Evolutionary conservation across 345 rosid genomes (phyloP), one percentile per base, ranked within the genome.

Genomic region (Jatropha curcas): DNA sequence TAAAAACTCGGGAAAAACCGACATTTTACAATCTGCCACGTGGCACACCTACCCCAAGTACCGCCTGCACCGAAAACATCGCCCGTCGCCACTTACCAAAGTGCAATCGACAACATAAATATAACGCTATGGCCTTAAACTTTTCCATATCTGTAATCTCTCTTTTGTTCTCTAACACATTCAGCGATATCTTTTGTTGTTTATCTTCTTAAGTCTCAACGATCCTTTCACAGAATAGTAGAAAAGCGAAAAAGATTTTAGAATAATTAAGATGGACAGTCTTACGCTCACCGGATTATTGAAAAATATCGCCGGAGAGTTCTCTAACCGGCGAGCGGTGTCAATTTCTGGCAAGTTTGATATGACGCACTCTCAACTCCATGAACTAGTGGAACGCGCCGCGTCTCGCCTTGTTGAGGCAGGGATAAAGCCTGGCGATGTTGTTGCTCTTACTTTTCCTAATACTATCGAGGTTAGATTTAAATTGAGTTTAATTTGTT

Each of bases 401-500:
- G 88, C 90, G 65, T 73, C 85, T 62, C 76, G 81, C 12, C 89
- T 88, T 34, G 81, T 78, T 20, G 75, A 84, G 17, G 76, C 81
- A 1, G 90, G 90, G 2, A 74, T 86, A 60, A 68, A 74, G 4
- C 82, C 89, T 12, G 90, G 88, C 5, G 88, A 88, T 60, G 88
- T 86, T 3, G 90, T 88, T 33, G 92, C 92, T 33, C 85, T 88
- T 35, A 77, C 89, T 16, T 86, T 88, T 65, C 89, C 89, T 4
- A 86, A 85, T 77, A 74, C 84, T 30, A 62, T 79, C 71, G 85
- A 82, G 85, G 82, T 82, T 22, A 16, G 60, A 13, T 33, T 28
- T 16, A 28, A n/a, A 2, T 30, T 62, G 20, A 2, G 20, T 48
- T 9, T 51, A 4, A 51, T 56, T 24, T 46, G 13, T 33, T 34